Evolutionary conservation across 257 asterid genomes (phyloP), one percentile per base, ranked within the genome.

Genomic region (Ilex asprella): DNA sequence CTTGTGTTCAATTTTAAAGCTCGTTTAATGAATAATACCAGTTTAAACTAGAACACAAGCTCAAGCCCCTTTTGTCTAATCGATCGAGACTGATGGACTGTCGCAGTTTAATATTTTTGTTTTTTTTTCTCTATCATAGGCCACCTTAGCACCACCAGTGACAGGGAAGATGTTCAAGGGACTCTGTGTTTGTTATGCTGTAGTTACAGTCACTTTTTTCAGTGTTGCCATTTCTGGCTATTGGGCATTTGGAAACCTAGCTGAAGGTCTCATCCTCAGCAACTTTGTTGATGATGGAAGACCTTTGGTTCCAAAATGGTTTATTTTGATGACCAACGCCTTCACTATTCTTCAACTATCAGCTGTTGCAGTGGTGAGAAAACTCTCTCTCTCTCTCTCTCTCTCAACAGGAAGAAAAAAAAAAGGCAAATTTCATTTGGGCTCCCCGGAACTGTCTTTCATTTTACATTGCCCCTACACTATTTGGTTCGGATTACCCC

Each of bases 81-180:
- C 1, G 27, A 21, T 21, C 27, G 27, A 21, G 27, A 21, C 27
- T 21, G 27, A 21, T 21, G 27, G 27, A 21, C 27, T 21, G 27
- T 21, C 27, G 1, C 27, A 21, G 27, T 21, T 21, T 21, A 21
- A 21, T 0, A 0, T 21, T 21, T 21, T 21, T 21, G 2, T 9
- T 16, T 16, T 31, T 3, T 9, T 8, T 2, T 35, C 1, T 6
- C 39, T 54, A 3, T 8, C 32, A 29, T 51, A 89, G 96, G 95
- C 98, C 55, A 91, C 98, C 11, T 57, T 88, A 63, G 89, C 90
- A 6, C 84, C 98, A 1, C 98, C 98, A 0, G 95, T 88, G 43
- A 88, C 70, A 63, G 95, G 98, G n/a, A 88, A 91, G 82, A 92
- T 92, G 95, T 88, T 86, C 61, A 92, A 89, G 67, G 98, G 93